These are phyloP conservation scores for Zangia roseola DNA, from an alignment of 768 basidiomycete species.

Conservation along the genomic window DNA sequence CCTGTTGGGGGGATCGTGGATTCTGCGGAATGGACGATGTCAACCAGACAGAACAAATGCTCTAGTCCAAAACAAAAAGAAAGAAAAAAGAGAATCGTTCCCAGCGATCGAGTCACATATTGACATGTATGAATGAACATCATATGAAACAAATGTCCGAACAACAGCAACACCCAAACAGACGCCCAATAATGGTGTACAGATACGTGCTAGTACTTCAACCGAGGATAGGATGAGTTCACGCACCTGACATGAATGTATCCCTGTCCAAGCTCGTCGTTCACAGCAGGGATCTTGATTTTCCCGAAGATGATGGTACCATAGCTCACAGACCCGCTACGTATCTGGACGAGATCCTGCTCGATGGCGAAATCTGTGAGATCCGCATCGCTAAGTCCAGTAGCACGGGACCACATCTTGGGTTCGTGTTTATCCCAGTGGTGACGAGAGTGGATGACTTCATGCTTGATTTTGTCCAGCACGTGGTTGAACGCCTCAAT, in stretches of 20 bases:
- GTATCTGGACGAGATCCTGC: conserved; percentile 42
- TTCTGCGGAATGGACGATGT: conserved; percentile 39
- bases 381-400: conserved; percentile 47
- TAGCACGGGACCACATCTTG: conserved; percentile 64
- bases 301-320: conserved; percentile 76
- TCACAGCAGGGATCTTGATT: conserved; percentile 65
- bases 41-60: too few species aligned
- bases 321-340: conserved; percentile 61
- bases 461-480: conserved; percentile 56
- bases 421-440: conserved; percentile 66
- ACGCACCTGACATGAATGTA: conserved; percentile 70
- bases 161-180: conserved; percentile 4
- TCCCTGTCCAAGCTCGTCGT: conserved; percentile 59
- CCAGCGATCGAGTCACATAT: conserved; percentile 13
- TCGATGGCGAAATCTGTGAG: conserved; percentile 52
- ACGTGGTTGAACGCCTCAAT: conserved; percentile 63
- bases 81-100: background rate
- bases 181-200: conserved; percentile 4
- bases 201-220: background rate
- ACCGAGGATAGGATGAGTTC: background rate
- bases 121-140: background rate
- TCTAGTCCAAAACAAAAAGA: background rate
- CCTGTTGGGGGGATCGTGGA: conserved; percentile 74
- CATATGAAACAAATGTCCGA: conserved; percentile 5
- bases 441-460: conserved; percentile 62